Evolutionary conservation across 129 eudicot species (phyloP).

Genomic region (Heracleum sosnowskyi): DNA sequence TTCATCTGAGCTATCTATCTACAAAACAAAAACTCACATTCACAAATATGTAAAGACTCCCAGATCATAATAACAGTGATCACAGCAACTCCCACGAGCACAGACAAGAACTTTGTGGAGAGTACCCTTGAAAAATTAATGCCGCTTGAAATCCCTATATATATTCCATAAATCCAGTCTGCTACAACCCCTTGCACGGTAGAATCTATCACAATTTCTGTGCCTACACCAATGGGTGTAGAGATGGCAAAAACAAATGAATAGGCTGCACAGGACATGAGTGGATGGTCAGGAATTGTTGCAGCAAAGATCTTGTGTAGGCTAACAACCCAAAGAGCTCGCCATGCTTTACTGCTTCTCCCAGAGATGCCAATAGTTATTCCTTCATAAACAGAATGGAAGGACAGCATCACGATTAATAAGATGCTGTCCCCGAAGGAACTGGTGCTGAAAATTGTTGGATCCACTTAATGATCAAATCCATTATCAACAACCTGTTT

Average conservation of each 20-base stretch:
- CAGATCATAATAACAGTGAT: slow-evolving; percentile 16
- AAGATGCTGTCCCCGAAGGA: slow-evolving; percentile 20
- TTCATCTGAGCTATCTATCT: neutral
- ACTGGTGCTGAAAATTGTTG: slow-evolving; percentile 9
- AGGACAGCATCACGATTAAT: slow-evolving; percentile 15
- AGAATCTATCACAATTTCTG: slow-evolving; percentile 23
- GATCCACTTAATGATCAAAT: slow-evolving; percentile 13
- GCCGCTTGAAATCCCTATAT: slow-evolving; percentile 14
- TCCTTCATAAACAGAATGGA: slow-evolving; percentile 21
- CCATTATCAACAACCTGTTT: slow-evolving; percentile 13
- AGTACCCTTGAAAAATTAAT: slow-evolving; percentile 18
- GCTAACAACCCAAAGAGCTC: slow-evolving; percentile 17
- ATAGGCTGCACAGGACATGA: slow-evolving; percentile 16
- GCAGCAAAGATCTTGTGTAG: slow-evolving; percentile 19
- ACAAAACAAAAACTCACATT: neutral
- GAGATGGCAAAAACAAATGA: slow-evolving; percentile 22
- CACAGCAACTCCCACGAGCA: slow-evolving; percentile 14
- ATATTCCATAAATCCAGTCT: slow-evolving; percentile 19
- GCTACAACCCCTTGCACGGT: slow-evolving; percentile 14
- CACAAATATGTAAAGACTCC: slow-evolving; percentile 11
- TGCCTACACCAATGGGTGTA: slow-evolving; percentile 17
- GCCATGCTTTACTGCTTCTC: slow-evolving; percentile 14
- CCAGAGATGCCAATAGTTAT: slow-evolving; percentile 14
- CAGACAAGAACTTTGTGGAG: slow-evolving; percentile 14
- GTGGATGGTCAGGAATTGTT: slow-evolving; percentile 16